Percentiles rank a stretch among this genome's conserved stretches.
Evolutionary conservation across 139 green algal genomes (phyloP).

Genomic region (Chloropicon primus): DNA sequence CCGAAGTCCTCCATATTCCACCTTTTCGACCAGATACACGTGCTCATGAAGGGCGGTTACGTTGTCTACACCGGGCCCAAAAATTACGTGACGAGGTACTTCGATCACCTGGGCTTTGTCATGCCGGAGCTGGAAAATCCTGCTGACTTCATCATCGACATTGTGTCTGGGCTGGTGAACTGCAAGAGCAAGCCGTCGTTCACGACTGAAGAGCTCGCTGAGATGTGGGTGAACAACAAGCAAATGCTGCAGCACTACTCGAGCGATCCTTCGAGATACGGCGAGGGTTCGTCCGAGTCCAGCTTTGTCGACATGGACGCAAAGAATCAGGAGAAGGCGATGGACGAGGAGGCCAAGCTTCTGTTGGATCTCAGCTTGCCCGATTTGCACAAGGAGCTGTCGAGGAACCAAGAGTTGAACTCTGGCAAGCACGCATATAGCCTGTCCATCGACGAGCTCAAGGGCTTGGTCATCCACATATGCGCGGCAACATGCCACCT

Average conservation of each 20-base stretch:
- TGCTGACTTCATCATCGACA: conserved; percentile 46
- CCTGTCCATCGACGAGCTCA: not conserved
- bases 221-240: conserved; percentile 22
- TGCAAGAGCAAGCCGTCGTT: conserved; percentile 15
- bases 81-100: conserved; percentile 30
- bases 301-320: not conserved
- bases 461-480: not conserved
- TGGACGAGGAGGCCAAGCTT: not conserved
- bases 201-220: conserved; percentile 24
- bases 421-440: not conserved
- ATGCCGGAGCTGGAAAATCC: conserved; percentile 48
- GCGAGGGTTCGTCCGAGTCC: too few relatives aligned
- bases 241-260: not conserved
- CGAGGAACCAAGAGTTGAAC: not conserved
- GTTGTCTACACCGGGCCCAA: conserved; percentile 40
- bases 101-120: conserved; percentile 33
- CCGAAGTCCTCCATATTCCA: not conserved
- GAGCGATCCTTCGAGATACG: not conserved
- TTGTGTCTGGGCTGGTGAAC: conserved; percentile 31
- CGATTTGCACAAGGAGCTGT: not conserved
- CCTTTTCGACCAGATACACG: not conserved
- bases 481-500: not conserved
- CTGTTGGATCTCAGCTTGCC: not conserved
- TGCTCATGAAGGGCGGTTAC: conserved; percentile 13
- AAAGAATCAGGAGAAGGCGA: not conserved